These are phyloP conservation scores for Telopea speciosissima DNA, from an alignment of 177 flowering plant genomes.

Conservation along the genomic window DNA sequence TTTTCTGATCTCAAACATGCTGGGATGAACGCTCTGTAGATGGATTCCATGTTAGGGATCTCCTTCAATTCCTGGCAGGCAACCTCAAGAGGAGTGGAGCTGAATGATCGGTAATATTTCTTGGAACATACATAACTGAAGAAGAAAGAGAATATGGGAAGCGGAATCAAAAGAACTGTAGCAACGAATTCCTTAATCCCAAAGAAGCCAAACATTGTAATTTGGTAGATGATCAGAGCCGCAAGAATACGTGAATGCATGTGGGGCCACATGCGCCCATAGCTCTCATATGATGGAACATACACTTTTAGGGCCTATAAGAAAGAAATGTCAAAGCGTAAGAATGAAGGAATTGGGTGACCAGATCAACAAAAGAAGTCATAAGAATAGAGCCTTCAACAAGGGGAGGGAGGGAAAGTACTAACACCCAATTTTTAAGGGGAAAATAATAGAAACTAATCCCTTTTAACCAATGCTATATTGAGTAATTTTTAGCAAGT, in stretches of 20 bases:
- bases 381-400: no score
- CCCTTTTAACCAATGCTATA: no score
- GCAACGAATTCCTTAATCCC: conserved; percentile 42
- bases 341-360: no score
- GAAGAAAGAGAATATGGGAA: conserved; percentile 47
- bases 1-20: conserved; percentile 60
- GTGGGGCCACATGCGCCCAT: conserved; percentile 98
- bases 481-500: no score
- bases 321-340: not conserved
- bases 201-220: conserved; percentile 75
- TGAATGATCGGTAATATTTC: conserved; percentile 59
- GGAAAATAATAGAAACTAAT: no score
- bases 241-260: conserved; percentile 58
- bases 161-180: conserved; percentile 50
- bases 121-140: conserved; percentile 46
- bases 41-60: conserved; percentile 50
- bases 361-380: no score
- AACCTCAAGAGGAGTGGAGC: conserved; percentile 57
- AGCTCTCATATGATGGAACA: conserved; percentile 83
- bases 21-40: conserved; percentile 62
- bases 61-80: conserved; percentile 43
- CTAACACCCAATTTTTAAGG: no score
- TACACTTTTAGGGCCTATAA: conserved; percentile 81
- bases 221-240: conserved; percentile 60
- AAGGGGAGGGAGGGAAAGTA: no score